phyloP scores from a whole-genome alignment of 352 stramenopile genomes.

The Phytophthora colocasiae region DNA sequence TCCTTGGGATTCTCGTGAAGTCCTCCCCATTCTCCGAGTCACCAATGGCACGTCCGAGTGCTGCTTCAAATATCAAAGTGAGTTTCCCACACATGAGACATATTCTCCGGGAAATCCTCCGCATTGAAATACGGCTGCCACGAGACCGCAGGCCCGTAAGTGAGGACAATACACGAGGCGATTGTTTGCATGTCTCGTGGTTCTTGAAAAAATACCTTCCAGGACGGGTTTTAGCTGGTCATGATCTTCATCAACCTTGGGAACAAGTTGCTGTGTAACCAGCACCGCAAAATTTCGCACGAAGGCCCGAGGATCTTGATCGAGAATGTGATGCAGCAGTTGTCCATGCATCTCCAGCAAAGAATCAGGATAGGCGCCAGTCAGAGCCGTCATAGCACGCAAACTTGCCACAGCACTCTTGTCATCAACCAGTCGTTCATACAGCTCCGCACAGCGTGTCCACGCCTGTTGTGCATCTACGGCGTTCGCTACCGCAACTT shows the following conservation, averaged over 20 bases:
- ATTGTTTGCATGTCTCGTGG: constrained; percentile 31
- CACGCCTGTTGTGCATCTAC: constrained; percentile 47
- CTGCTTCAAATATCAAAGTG: constrained; percentile 59
- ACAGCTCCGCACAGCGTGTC: constrained; percentile 49
- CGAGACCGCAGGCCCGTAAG: constrained; percentile 52
- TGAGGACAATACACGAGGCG: constrained; percentile 64
- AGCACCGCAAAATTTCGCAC: constrained; percentile 47
- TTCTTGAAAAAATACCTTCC: constrained; percentile 32
- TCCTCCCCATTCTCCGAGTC: too few relatives aligned
- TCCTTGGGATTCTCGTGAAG: too few relatives aligned
- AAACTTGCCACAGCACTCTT: constrained; percentile 40
- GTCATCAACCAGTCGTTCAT: constrained; percentile 44
- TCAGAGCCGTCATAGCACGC: constrained; percentile 44
- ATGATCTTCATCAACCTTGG: constrained; percentile 9
- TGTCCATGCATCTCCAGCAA: constrained; percentile 40
- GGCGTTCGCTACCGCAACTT: constrained; percentile 24
- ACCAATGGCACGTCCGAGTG: constrained; percentile 48
- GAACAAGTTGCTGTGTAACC: constrained; percentile 38
- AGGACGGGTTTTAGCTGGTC: constrained; percentile 18
- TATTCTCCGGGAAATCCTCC: constrained; percentile 49
- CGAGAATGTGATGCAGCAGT: constrained; percentile 40
- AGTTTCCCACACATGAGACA: constrained; percentile 60
- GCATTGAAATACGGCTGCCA: constrained; percentile 55
- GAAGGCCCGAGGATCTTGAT: constrained; percentile 37
- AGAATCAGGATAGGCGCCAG: constrained; percentile 16